A percentile compares a stretch with the other conserved stretches of the same genome.
These are phyloP conservation scores for Kuraishia molischiana DNA, from an alignment of 805 yeast genomes.

Conservation along the genomic window DNA sequence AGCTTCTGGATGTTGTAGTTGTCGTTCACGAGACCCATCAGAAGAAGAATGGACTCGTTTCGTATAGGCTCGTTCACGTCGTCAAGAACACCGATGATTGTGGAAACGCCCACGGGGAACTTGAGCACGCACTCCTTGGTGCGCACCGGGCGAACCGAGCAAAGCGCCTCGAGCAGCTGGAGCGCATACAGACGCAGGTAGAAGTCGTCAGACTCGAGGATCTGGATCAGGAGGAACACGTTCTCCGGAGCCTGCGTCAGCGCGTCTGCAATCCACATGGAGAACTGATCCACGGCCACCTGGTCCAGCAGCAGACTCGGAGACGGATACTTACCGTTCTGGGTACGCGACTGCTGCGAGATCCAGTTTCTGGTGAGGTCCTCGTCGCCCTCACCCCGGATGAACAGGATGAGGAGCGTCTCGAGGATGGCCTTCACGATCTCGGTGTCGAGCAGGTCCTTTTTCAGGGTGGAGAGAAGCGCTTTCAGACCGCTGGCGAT, in stretches of 20 bases:
- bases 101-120: conserved; percentile 73
- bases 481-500: conserved; percentile 80
- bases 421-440: conserved; percentile 76
- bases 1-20: conserved; percentile 83
- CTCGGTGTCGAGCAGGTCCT: conserved; percentile 57
- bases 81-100: conserved; percentile 52
- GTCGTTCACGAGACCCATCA: conserved; percentile 74
- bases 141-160: conserved; percentile 62
- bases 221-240: conserved; percentile 36
- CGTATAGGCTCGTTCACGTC: conserved; percentile 77
- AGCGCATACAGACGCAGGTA: conserved; percentile 73
- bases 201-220: conserved; percentile 48
- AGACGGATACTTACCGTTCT: conserved; percentile 72
- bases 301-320: conserved; percentile 51
- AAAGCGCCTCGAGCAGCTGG: conserved; percentile 77
- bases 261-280: conserved; percentile 93
- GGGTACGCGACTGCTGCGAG: conserved; percentile 61
- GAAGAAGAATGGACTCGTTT: conserved; percentile 76
- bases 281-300: conserved; percentile 66
- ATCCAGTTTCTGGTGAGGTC: conserved; percentile 62
- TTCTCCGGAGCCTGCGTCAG: conserved; percentile 55
- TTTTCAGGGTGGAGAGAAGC: conserved; percentile 51
- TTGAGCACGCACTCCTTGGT: conserved; percentile 66
- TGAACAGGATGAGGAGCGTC: conserved; percentile 72
- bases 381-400: conserved; percentile 51